Evolutionary conservation across 495 filamentous ascomycete genomes (phyloP), one percentile per base, ranked within the genome.

Genomic region (Chaetomidium leptoderma): DNA sequence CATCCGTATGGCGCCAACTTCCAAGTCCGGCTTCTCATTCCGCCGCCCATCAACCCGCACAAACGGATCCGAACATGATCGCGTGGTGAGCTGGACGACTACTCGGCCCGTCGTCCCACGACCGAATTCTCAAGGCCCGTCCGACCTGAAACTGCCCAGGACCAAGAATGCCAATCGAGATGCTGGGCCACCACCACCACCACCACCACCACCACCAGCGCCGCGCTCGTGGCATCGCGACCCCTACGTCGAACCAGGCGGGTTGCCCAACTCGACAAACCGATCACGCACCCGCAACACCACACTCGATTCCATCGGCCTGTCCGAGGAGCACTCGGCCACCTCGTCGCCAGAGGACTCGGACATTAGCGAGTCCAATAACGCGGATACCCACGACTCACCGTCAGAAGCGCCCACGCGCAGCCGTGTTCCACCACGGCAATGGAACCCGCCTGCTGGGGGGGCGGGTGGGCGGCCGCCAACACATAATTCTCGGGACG

Each of bases 361-460:
- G 3, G 45, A 42, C 36, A 33, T 26, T 0, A 43, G 35, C 27
- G n/a, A n/a, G n/a, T 57, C 54, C 8, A 35, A 40, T 14, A 35
- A 48, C 10, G 29, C 19, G 53, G n/a, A 2, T 49, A 42, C 45
- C 35, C n/a, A n/a, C n/a, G n/a, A 24, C 8, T 55, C 42, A 17
- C 43, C 45, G 2, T 36, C 35, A 7, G 21, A n/a, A 45, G 24
- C 45, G 32, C 11, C 54, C 44, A 24, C 44, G 33, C 53, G 19
- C 53, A 56, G 30, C 53, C 54, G n/a, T 30, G 24, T 23, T 8
- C 44, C 44, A n/a, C 54, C 44, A 13, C 54, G 44, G 17, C 35
- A 35, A 3, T 48, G 54, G 45, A 44, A 42, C 24, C 35, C 44
- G 16, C 45, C 44, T n/a, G 43, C 26, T 17, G 44, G 54, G 35